Conservation (phyloP, 2,329 filamentous ascomycete genomes). For the Colletotrichum sp. region DNA sequence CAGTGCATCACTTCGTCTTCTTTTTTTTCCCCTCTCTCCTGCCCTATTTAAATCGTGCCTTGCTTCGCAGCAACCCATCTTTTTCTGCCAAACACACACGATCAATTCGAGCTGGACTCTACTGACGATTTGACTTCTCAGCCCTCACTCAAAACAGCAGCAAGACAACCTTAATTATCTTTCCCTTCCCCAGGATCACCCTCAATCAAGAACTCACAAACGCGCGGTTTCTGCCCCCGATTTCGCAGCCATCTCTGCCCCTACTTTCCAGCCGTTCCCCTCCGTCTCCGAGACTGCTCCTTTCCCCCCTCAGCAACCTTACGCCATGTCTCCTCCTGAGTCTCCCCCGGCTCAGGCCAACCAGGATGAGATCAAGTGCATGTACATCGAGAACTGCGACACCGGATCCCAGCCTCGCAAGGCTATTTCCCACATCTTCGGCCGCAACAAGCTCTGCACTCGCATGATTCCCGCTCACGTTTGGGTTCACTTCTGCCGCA, state of each 20-base stretch:
- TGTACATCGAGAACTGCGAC: conserved; percentile 62
- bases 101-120: conserved; percentile 4
- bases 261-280: conserved; percentile 21
- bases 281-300: conserved; percentile 18
- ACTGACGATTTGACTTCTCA: neutral
- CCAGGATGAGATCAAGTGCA: conserved; percentile 42
- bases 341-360: conserved; percentile 10
- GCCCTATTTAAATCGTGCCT: neutral
- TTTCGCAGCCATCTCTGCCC: conserved; percentile 35
- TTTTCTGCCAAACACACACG: neutral
- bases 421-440: conserved; percentile 82
- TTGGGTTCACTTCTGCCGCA: conserved; percentile 81
- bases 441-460: conserved; percentile 81
- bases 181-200: conserved; percentile 20
- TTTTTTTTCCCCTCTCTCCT: neutral
- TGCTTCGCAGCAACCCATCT: neutral
- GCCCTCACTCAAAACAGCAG: conserved; percentile 19
- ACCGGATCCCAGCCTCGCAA: conserved; percentile 71
- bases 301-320: conserved; percentile 22
- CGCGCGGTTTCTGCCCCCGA: conserved; percentile 55
- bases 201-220: conserved; percentile 44
- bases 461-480: conserved; percentile 70
- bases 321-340: conserved; percentile 12
- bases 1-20: neutral
- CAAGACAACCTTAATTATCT: conserved; percentile 19